Conservation (phyloP, 2,329 filamentous ascomycete species). For the Chrysosporium queenslandicum region DNA sequence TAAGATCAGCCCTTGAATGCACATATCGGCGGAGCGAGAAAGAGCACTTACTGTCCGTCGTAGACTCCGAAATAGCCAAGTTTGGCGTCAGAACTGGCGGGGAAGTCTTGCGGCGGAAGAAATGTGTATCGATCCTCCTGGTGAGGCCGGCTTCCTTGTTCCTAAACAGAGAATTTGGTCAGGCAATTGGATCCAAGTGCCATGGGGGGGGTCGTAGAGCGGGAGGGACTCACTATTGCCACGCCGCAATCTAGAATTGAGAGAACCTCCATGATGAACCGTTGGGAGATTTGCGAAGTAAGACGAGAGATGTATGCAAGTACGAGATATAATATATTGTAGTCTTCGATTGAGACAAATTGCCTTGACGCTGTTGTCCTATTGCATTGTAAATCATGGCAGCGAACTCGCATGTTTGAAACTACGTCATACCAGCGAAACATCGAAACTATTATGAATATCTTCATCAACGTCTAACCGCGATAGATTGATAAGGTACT, state of each 20-base stretch:
- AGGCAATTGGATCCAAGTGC: neutral
- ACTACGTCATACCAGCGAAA: too few species aligned
- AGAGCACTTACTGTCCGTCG: slow-evolving; percentile 28
- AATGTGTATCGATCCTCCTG: slow-evolving; percentile 28
- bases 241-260: slow-evolving; percentile 8
- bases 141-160: slow-evolving; percentile 23
- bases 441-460: too few species aligned
- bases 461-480: too few species aligned
- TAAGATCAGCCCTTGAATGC: neutral
- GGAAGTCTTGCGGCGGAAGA: slow-evolving; percentile 26
- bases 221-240: slow-evolving; percentile 1
- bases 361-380: too few species aligned
- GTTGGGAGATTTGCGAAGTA: too few species aligned
- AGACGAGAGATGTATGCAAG: too few species aligned
- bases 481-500: too few species aligned
- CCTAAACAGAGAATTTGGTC: slow-evolving; percentile 16
- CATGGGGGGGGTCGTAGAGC: neutral
- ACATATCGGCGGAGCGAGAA: neutral
- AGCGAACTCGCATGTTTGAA: too few species aligned
- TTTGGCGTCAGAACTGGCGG: slow-evolving; percentile 22
- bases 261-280: neutral
- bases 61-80: slow-evolving; percentile 28
- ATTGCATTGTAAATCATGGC: too few species aligned
- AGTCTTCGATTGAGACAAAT: too few species aligned
- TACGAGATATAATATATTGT: too few species aligned